Conservation (phyloP, 345 rosid genomes). For the Murraya paniculata region DNA sequence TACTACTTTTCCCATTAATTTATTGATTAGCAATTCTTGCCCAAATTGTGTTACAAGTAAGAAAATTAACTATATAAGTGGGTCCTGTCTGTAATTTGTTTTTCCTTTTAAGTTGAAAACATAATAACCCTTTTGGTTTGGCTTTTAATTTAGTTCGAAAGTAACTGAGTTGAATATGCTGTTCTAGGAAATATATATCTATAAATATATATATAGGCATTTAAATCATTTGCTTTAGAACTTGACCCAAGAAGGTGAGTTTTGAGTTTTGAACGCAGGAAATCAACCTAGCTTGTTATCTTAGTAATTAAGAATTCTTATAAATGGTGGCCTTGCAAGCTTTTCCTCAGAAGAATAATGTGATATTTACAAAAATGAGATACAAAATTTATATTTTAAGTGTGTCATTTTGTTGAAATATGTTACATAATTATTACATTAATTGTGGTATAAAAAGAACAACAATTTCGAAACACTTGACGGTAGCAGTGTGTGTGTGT, state of each 20-base stretch:
- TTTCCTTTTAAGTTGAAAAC: not conserved
- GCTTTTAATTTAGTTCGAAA: not conserved
- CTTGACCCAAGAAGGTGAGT: conserved; percentile 4
- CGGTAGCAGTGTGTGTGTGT: too few relatives aligned
- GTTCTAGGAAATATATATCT: too few relatives aligned
- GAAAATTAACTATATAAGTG: not conserved
- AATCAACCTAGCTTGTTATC: not conserved
- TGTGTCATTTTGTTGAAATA: too few relatives aligned
- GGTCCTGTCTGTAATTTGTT: not conserved
- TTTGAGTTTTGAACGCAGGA: conserved; percentile 1
- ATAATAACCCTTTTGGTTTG: not conserved
- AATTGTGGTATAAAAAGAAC: too few relatives aligned
- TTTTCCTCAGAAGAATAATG: too few relatives aligned
- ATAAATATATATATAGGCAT: too few relatives aligned
- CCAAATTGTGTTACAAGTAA: not conserved
- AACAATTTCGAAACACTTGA: too few relatives aligned
- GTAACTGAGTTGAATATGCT: not conserved
- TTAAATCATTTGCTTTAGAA: conserved; percentile 3
- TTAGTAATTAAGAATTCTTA: not conserved
- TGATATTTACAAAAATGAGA: too few relatives aligned
- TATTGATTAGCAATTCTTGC: not conserved
- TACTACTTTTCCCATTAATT: not conserved
- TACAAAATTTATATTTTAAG: too few relatives aligned
- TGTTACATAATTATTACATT: too few relatives aligned
- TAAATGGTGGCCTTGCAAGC: not conserved